These are phyloP conservation scores for Beverwykella pulmonaria DNA, from an alignment of 495 filamentous ascomycete species.

Conservation along the genomic window DNA sequence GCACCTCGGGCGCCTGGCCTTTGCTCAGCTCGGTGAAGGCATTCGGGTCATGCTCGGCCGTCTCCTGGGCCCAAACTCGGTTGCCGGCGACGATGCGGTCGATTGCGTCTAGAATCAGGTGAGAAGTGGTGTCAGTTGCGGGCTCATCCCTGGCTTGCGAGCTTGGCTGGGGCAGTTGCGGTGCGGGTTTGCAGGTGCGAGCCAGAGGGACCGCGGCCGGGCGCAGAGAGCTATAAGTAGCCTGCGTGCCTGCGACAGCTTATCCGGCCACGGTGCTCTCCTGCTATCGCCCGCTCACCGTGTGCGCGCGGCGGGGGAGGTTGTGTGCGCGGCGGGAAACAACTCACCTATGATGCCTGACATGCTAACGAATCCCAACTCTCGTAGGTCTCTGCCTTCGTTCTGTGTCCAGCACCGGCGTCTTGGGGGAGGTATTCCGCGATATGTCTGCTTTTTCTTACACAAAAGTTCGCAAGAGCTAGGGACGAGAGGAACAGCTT, in stretches of 20 bases:
- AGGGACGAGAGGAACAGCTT: not conserved
- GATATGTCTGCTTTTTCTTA: too few species aligned
- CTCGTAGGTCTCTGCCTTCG: not conserved
- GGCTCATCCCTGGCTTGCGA: constrained; percentile 20
- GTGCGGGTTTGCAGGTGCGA: not conserved
- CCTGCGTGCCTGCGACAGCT: not conserved
- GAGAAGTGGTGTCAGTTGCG: constrained; percentile 22
- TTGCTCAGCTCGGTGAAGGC: constrained; percentile 70
- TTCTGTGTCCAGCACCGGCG: not conserved
- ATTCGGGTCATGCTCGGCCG: constrained; percentile 64
- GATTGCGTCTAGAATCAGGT: constrained; percentile 52
- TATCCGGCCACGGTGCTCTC: too few species aligned
- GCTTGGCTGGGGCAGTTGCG: constrained; percentile 10
- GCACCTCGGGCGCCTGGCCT: constrained; percentile 74
- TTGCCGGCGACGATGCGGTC: constrained; percentile 63
- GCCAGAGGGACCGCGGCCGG: not conserved
- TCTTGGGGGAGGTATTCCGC: too few species aligned
- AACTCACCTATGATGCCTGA: not conserved
- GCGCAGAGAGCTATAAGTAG: not conserved
- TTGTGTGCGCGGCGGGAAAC: not conserved
- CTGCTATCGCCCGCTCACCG: too few species aligned
- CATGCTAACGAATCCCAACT: not conserved
- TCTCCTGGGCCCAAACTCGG: constrained; percentile 71
- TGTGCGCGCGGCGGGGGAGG: too few species aligned
- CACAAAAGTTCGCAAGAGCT: too few species aligned